These are phyloP conservation scores for maize (Zea mays) DNA, from an alignment of 176 grass and related monocot species.

Conservation along the genomic window Zm-B73-REFERENCE-NAM-5.0 NC_050103.1:126081501-126082000, in stretches of 20 bases:
- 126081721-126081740: constrained; percentile 91
- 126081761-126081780: constrained; percentile 46
- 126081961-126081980: constrained; percentile 75
- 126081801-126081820: too few relatives aligned
- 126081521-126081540: constrained; percentile 72
- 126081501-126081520: constrained; percentile 90
- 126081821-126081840: too few relatives aligned
- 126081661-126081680: constrained; percentile 93
- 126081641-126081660: constrained; percentile 58
- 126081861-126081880: too few relatives aligned
- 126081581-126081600: neutral
- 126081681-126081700: constrained; percentile 91
- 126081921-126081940: too few relatives aligned
- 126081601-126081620: too few relatives aligned
- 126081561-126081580: constrained; percentile 59
- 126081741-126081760: constrained; percentile 96
- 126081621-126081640: too few relatives aligned
- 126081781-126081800: neutral
- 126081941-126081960: constrained; percentile 32
- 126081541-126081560: constrained; percentile 73
- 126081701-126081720: constrained; percentile 82
- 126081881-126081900: constrained; percentile 29
- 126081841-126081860: too few relatives aligned
- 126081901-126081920: too few relatives aligned
- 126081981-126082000: constrained; percentile 80